A percentile compares a stretch with the other conserved stretches of the same genome.
Conservation (phyloP, 306 rosid species). For the Mucuna pruriens region DNA sequence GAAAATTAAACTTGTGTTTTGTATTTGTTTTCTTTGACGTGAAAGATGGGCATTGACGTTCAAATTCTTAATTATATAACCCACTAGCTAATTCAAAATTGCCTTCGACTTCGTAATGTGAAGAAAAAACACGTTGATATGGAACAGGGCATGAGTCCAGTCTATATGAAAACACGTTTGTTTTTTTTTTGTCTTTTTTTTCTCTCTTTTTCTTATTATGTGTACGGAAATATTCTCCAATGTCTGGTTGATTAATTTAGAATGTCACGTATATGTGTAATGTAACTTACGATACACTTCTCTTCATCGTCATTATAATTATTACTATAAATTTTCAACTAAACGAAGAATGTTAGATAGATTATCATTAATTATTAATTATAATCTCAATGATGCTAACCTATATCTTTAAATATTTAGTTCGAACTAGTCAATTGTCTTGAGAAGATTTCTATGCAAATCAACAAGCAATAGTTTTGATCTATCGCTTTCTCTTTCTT, state of each 20-base stretch:
- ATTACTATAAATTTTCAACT: neutral
- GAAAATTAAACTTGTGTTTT: neutral
- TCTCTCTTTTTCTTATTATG: neutral
- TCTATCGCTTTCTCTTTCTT: neutral
- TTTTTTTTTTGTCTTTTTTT: too few relatives aligned
- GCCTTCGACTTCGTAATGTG: neutral
- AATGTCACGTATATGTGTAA: neutral
- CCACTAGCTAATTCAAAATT: neutral
- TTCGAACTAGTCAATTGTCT: conserved; percentile 18
- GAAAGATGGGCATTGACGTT: conserved; percentile 12
- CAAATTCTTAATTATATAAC: neutral
- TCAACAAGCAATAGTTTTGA: neutral
- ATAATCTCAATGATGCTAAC: neutral
- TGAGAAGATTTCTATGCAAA: neutral
- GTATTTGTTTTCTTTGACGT: neutral
- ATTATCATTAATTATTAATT: neutral
- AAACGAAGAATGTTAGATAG: neutral
- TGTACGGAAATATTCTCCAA: neutral
- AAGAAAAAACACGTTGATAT: conserved; percentile 5
- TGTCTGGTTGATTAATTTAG: neutral
- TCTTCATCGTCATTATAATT: neutral
- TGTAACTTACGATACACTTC: neutral
- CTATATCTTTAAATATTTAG: neutral
- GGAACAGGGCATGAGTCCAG: neutral
- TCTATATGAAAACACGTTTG: neutral